A percentile compares a stretch with the other conserved stretches of the same genome.
These are phyloP conservation scores for Ambrosiella cleistominuta DNA, from an alignment of 2,329 filamentous ascomycete species.

Conservation along the genomic window DNA sequence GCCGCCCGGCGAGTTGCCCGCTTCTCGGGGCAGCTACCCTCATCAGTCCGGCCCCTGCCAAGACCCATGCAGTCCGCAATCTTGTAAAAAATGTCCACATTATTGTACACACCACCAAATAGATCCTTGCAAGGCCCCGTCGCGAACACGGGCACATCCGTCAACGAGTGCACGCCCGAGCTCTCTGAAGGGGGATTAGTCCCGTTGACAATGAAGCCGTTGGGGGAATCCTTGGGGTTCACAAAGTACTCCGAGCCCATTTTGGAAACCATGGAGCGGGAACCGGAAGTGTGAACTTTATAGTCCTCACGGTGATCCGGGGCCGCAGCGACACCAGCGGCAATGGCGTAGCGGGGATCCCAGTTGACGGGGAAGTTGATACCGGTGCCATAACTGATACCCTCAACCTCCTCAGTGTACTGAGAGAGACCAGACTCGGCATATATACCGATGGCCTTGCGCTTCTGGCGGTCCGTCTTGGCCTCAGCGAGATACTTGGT, in stretches of 20 bases:
- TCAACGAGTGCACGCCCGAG: conserved; percentile 60
- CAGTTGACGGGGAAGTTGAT: conserved; percentile 67
- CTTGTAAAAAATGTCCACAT: conserved; percentile 58
- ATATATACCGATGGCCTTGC: conserved; percentile 58
- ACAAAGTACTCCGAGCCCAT: conserved; percentile 42
- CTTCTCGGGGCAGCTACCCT: conserved; percentile 3
- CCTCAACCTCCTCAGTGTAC: conserved; percentile 43
- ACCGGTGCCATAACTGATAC: conserved; percentile 53
- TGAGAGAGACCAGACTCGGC: conserved; percentile 55
- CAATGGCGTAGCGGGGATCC: conserved; percentile 70
- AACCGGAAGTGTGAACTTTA: conserved; percentile 47
- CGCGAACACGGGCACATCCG: conserved; percentile 63
- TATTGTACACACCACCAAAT: conserved; percentile 55
- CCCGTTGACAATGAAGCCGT: conserved; percentile 59
- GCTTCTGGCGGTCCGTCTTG: conserved; percentile 51
- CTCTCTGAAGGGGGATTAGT: conserved; percentile 45
- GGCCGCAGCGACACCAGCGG: conserved; percentile 50
- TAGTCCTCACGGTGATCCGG: conserved; percentile 67
- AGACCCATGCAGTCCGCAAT: conserved; percentile 52
- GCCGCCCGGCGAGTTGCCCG: conserved; percentile 7
- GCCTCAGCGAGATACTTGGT: conserved; percentile 57
- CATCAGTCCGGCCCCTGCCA: conserved; percentile 15
- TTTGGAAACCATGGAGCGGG: conserved; percentile 43
- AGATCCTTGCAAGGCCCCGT: conserved; percentile 61
- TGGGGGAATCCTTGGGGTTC: conserved; percentile 46